Evolutionary conservation across 169 alveolate species (phyloP).

Genomic region (Plasmodium cynomolgi): DNA sequence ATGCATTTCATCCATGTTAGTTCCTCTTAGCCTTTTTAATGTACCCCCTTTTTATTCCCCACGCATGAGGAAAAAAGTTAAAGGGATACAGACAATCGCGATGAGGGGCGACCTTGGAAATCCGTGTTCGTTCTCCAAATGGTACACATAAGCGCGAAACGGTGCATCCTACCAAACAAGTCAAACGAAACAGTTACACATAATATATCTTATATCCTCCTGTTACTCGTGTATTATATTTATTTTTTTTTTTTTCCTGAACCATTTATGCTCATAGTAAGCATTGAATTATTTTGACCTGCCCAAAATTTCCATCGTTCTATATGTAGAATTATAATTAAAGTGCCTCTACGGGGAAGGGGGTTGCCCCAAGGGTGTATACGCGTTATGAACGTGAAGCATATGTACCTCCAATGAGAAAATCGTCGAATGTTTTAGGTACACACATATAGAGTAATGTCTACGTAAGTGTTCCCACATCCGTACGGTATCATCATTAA

Average conservation of each 20-base stretch:
- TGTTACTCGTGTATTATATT: background rate
- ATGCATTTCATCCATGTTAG: background rate
- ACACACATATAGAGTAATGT: background rate
- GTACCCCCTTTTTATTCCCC: background rate
- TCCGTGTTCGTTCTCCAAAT: background rate
- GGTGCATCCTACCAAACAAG: background rate
- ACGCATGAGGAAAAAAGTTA: background rate
- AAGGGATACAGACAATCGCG: background rate
- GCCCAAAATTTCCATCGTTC: background rate
- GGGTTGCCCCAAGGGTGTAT: background rate
- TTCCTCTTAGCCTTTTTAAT: background rate
- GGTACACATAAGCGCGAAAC: background rate
- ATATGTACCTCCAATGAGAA: background rate
- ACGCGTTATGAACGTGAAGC: background rate
- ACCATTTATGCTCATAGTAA: background rate
- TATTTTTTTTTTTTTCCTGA: background rate
- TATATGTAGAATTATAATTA: background rate
- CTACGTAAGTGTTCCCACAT: background rate
- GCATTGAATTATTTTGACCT: background rate
- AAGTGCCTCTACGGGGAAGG: background rate
- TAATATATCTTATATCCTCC: background rate
- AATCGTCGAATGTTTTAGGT: background rate
- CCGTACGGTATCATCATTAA: background rate
- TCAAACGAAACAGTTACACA: background rate
- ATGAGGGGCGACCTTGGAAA: background rate